Conservation (phyloP, 2,329 filamentous ascomycete species). For the Xylaria multiplex region DNA sequence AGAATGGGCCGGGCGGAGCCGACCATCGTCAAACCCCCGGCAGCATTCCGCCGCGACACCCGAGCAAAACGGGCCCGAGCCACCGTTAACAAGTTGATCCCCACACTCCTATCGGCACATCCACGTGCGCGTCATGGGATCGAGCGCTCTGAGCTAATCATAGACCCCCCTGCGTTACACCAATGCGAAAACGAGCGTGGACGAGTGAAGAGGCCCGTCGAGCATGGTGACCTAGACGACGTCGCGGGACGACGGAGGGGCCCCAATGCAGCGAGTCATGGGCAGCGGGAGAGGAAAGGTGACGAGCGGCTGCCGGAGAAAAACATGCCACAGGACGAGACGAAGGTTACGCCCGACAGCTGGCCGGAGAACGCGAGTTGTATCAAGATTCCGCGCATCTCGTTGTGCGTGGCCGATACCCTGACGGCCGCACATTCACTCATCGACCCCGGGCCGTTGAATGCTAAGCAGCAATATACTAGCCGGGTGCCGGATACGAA, state of each 20-base stretch:
- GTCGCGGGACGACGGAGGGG: not conserved
- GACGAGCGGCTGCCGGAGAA: slow-evolving; percentile 10
- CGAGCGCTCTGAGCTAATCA: slow-evolving; percentile 61
- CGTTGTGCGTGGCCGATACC: slow-evolving; percentile 61
- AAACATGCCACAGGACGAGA: not conserved
- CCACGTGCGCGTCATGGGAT: slow-evolving; percentile 65
- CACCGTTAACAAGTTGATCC: slow-evolving; percentile 69
- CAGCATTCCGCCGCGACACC: slow-evolving; percentile 48
- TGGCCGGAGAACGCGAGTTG: not conserved
- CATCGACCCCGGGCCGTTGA: slow-evolving; percentile 15
- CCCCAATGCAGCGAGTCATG: not conserved
- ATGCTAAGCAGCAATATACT: not conserved
- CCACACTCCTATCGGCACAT: slow-evolving; percentile 62
- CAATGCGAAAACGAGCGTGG: not conserved
- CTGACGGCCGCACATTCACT: slow-evolving; percentile 61
- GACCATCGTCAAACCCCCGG: slow-evolving; percentile 45
- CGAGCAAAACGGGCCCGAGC: slow-evolving; percentile 65
- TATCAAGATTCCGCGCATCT: slow-evolving; percentile 50
- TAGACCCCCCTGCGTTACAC: slow-evolving; percentile 44
- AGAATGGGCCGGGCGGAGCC: slow-evolving; percentile 49
- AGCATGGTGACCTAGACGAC: not conserved
- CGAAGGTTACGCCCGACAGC: not conserved
- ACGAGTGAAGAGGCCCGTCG: not conserved
- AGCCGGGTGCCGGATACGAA: not conserved
- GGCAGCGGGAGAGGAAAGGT: not conserved